phyloP scores from a whole-genome alignment of 23 red algal species.

The Pyropia haitanensis region DNA sequence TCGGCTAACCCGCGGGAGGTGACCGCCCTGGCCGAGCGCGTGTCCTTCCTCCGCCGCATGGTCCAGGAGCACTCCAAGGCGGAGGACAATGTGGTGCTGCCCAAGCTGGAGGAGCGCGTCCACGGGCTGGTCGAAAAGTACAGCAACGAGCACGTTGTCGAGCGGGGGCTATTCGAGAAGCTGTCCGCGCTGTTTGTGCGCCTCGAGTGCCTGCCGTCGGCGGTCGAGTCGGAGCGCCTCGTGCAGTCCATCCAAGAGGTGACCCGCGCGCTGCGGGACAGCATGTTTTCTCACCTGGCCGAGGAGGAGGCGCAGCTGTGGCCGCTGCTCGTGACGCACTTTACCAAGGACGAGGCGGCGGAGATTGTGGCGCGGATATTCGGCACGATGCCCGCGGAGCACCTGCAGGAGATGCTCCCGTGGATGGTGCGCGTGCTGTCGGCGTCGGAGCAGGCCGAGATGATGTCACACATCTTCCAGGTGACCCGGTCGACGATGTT shows the following conservation, averaged over 20 bases:
- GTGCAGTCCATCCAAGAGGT: slow-evolving; percentile 38
- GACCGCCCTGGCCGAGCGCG: slow-evolving; percentile 42
- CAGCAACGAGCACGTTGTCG: slow-evolving; percentile 75
- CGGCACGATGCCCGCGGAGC: slow-evolving; percentile 62
- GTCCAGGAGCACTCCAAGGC: slow-evolving; percentile 87
- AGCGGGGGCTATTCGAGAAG: slow-evolving; percentile 55
- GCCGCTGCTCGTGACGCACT: slow-evolving; percentile 77
- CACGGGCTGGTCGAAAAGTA: slow-evolving; percentile 75
- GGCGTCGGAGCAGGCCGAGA: slow-evolving; percentile 62
- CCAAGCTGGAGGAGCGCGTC: slow-evolving; percentile 58
- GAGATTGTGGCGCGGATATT: slow-evolving; percentile 74
- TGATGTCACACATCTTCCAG: slow-evolving; percentile 78
- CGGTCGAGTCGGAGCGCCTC: slow-evolving; percentile 32
- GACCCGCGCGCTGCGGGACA: slow-evolving; percentile 65
- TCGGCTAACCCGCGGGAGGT: slow-evolving; percentile 54
- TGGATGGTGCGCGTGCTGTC: slow-evolving; percentile 80
- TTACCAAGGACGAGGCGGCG: slow-evolving; percentile 75
- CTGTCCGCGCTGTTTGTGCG: slow-evolving; percentile 33
- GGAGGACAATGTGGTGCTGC: slow-evolving; percentile 84
- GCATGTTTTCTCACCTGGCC: slow-evolving; percentile 75
- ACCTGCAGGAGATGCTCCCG: slow-evolving; percentile 82
- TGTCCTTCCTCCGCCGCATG: slow-evolving; percentile 81
- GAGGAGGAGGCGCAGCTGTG: slow-evolving; percentile 80
- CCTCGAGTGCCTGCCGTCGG: slow-evolving; percentile 59
- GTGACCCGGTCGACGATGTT: slow-evolving; percentile 98